A percentile compares a stretch with the other conserved stretches of the same genome.
phyloP scores from a whole-genome alignment of 1,284 basidiomycete genomes.

The Ceratobasidium sp. region DNA sequence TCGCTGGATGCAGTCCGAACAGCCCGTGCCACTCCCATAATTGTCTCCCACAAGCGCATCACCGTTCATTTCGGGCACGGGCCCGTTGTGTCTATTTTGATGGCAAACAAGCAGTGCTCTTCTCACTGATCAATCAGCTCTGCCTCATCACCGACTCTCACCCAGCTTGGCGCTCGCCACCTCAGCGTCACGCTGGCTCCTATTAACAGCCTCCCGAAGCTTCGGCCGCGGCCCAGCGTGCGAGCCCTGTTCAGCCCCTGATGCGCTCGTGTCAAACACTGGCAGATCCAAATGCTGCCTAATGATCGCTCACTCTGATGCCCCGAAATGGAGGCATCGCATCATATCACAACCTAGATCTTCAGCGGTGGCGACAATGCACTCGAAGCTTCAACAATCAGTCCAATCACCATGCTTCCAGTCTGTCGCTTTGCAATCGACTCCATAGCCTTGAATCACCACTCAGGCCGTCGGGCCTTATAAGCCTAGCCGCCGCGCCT shows the following conservation, averaged over 20 bases:
- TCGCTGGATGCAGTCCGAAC: background rate
- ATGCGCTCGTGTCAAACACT: background rate
- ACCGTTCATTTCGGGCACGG: slow-evolving; percentile 18
- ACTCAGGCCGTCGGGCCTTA: slow-evolving; percentile 10
- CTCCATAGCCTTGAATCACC: background rate
- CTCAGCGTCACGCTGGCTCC: slow-evolving; percentile 5
- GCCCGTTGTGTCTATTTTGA: background rate
- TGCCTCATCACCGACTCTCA: slow-evolving; percentile 26
- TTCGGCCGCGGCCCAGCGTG: background rate
- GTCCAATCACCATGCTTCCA: slow-evolving; percentile 23
- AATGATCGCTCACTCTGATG: slow-evolving; percentile 29
- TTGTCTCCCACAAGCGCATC: background rate
- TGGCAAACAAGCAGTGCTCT: slow-evolving; percentile 27
- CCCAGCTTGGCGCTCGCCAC: background rate
- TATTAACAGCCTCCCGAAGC: slow-evolving; percentile 31
- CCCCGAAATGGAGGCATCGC: slow-evolving; percentile 30
- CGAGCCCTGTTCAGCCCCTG: background rate
- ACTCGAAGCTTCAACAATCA: slow-evolving; percentile 23
- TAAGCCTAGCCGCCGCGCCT: slow-evolving; percentile 21
- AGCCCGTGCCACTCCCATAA: slow-evolving; percentile 11
- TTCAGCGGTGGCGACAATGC: slow-evolving; percentile 1
- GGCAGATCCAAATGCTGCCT: slow-evolving; percentile 18
- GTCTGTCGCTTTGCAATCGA: background rate
- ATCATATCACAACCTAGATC: slow-evolving; percentile 33
- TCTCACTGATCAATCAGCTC: slow-evolving; percentile 28